Conservation (phyloP, 768 basidiomycete species). For the Amanita pseudoporphyria region DNA sequence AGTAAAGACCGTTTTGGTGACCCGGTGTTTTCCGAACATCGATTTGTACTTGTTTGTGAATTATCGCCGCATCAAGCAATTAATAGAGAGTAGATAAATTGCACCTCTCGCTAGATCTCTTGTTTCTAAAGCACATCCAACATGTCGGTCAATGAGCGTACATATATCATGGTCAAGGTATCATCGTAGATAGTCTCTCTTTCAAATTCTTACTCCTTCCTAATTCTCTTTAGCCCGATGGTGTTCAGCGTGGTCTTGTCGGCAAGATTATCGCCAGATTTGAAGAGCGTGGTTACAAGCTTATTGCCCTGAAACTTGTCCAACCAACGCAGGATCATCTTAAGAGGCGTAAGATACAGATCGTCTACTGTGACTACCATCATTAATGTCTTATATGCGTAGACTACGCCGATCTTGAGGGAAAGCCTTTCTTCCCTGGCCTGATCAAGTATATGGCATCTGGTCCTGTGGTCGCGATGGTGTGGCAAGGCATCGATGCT, state of each 20-base stretch:
- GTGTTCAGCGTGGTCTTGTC: slow-evolving; percentile 93
- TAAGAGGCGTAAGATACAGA: slow-evolving; percentile 61
- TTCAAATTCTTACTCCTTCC: neutral
- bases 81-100: slow-evolving; percentile 12
- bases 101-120: slow-evolving; percentile 20
- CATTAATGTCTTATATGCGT: slow-evolving; percentile 11
- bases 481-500: slow-evolving; percentile 90
- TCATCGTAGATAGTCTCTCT: slow-evolving; percentile 5
- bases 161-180: slow-evolving; percentile 99
- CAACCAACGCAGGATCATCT: slow-evolving; percentile 76
- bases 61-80: neutral
- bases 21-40: slow-evolving; percentile 6
- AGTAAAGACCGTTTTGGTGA: slow-evolving; percentile 7
- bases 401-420: slow-evolving; percentile 96
- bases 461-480: slow-evolving; percentile 94
- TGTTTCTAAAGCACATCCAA: slow-evolving; percentile 10
- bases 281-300: slow-evolving; percentile 98
- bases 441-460: slow-evolving; percentile 94
- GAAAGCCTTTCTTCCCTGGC: slow-evolving; percentile 93
- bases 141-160: slow-evolving; percentile 77
- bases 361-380: slow-evolving; percentile 9
- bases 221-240: slow-evolving; percentile 67
- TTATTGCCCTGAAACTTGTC: slow-evolving; percentile 88
- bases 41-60: slow-evolving; percentile 7
- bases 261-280: slow-evolving; percentile 95